phyloP scores from a whole-genome alignment of 2,329 filamentous ascomycete genomes.

The Cercospora zeina region DNA sequence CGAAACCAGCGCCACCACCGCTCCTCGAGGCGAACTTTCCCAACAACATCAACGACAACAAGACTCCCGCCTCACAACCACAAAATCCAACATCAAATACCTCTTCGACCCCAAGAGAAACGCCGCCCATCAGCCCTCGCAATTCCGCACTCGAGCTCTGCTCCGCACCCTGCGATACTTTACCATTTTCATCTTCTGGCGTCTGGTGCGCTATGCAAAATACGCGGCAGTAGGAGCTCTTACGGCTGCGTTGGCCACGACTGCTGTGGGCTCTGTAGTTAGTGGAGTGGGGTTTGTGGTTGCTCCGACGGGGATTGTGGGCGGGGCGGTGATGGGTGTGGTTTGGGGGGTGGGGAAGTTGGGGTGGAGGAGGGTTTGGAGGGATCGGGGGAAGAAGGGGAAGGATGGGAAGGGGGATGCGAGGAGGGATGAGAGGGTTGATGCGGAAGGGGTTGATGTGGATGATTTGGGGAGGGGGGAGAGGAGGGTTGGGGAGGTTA shows the following conservation, averaged over 20 bases:
- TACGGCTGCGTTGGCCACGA: constrained; percentile 39
- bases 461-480: background rate
- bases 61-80: background rate
- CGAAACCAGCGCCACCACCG: background rate
- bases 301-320: constrained; percentile 45
- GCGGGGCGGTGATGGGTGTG: constrained; percentile 40
- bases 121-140: constrained; percentile 32
- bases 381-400: constrained; percentile 33
- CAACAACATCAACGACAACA: background rate
- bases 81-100: constrained; percentile 20
- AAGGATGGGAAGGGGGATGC: constrained; percentile 32
- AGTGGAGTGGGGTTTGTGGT: constrained; percentile 46
- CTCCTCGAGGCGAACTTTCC: background rate
- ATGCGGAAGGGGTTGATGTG: constrained; percentile 23
- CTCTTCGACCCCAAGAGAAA: constrained; percentile 18
- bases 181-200: constrained; percentile 47
- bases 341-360: constrained; percentile 45
- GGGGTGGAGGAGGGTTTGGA: constrained; percentile 40
- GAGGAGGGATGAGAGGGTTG: constrained; percentile 30
- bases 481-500: constrained; percentile 7
- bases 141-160: constrained; percentile 44
- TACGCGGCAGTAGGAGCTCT: constrained; percentile 45
- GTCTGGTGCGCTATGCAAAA: constrained; percentile 47
- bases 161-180: constrained; percentile 44
- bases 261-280: constrained; percentile 42